A percentile compares a stretch with the other conserved stretches of the same genome.
Conservation (phyloP, 2,329 filamentous ascomycete genomes). For the Pezizomycotina sp. region DNA sequence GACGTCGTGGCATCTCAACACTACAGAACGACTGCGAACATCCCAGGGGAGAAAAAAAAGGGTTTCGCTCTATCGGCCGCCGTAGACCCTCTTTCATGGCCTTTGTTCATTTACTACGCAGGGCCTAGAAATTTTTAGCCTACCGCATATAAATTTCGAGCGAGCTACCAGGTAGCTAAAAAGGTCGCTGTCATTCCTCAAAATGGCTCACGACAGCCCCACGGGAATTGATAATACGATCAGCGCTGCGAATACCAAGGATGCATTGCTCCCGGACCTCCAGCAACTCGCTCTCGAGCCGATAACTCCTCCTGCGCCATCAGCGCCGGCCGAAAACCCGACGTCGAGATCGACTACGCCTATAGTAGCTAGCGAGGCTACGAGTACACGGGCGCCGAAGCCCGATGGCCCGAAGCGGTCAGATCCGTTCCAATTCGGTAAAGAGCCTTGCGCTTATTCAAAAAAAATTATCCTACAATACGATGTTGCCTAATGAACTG, state of each 20-base stretch:
- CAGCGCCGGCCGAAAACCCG: neutral
- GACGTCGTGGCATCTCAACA: too few relatives aligned
- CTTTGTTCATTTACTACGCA: neutral
- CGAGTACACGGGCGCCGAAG: slow-evolving; percentile 8
- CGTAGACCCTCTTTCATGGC: neutral
- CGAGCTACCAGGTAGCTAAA: too few relatives aligned
- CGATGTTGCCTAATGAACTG: neutral
- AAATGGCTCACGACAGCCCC: neutral
- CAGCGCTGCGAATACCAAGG: neutral
- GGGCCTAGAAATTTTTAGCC: neutral
- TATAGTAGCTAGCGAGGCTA: neutral
- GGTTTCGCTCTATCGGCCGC: too few relatives aligned
- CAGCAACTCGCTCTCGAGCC: neutral
- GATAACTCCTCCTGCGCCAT: neutral
- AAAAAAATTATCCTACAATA: neutral
- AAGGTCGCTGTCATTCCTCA: neutral
- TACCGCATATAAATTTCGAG: too few relatives aligned
- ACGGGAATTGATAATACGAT: neutral
- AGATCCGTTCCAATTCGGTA: slow-evolving; percentile 92
- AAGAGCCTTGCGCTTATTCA: slow-evolving; percentile 39
- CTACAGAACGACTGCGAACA: too few relatives aligned
- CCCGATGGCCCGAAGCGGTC: slow-evolving; percentile 49
- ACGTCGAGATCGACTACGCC: neutral
- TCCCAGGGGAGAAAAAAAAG: too few relatives aligned
- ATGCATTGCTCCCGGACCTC: neutral